Conservation (phyloP, 1,284 basidiomycete genomes). For the Coniophora puteana region DNA sequence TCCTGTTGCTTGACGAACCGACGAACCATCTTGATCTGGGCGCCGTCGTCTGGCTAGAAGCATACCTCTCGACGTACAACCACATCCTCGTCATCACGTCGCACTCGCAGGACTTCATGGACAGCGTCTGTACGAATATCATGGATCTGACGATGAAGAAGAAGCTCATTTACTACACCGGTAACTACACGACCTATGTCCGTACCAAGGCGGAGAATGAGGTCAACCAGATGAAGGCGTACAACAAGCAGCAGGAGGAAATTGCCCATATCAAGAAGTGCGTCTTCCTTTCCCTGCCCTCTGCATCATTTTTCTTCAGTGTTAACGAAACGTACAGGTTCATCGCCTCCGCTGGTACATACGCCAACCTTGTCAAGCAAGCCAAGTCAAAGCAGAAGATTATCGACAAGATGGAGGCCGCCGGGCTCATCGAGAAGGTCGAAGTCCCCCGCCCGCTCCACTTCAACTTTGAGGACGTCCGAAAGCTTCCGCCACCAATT, state of each 20-base stretch:
- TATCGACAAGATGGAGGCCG: conserved; percentile 99
- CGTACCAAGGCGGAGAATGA: conserved; percentile 97
- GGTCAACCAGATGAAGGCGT: conserved; percentile 99
- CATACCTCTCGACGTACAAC: conserved; percentile 96
- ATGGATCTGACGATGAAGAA: conserved; percentile 93
- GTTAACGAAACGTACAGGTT: conserved; percentile 53
- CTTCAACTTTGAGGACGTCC: conserved; percentile 97
- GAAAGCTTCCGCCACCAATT: conserved; percentile 93
- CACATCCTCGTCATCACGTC: conserved; percentile 96
- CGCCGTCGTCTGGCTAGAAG: conserved; percentile 98
- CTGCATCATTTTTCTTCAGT: neutral
- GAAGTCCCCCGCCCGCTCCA: conserved; percentile 70
- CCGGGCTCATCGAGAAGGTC: conserved; percentile 91
- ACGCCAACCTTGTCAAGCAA: conserved; percentile 97
- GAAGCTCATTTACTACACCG: conserved; percentile 89
- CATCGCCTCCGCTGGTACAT: conserved; percentile 98
- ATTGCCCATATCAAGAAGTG: conserved; percentile 97
- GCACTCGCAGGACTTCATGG: conserved; percentile 99
- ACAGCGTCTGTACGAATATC: conserved; percentile 94
- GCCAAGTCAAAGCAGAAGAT: conserved; percentile 99
- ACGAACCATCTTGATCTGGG: conserved; percentile 93
- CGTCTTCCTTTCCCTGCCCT: conserved; percentile 27
- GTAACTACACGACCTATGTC: conserved; percentile 97
- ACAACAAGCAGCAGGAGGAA: conserved; percentile 97
- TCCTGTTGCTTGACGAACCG: conserved; percentile 88